These are phyloP conservation scores for Pilaira anomala DNA, from an alignment of 192 early-diverging fungal species.

Conservation along the genomic window DNA sequence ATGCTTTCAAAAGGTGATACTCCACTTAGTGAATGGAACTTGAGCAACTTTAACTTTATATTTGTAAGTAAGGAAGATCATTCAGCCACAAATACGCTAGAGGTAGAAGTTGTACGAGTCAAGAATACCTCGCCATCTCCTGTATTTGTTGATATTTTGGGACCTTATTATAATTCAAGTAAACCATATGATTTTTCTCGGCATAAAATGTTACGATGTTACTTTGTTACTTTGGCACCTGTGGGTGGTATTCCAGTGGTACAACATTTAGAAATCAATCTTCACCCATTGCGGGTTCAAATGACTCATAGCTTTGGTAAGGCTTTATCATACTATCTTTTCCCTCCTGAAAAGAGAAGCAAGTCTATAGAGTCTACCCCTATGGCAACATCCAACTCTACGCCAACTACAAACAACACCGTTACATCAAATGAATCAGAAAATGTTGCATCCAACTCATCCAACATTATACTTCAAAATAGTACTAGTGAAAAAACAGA, in stretches of 20 bases:
- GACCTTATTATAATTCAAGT: slow-evolving; percentile 55
- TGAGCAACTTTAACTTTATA: slow-evolving; percentile 61
- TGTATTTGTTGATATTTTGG: slow-evolving; percentile 57
- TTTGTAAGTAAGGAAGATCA: slow-evolving; percentile 85
- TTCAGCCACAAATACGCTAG: slow-evolving; percentile 66
- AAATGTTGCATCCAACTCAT: background rate
- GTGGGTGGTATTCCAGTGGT: slow-evolving; percentile 91
- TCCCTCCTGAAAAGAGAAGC: slow-evolving; percentile 56
- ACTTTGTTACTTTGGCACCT: slow-evolving; percentile 74
- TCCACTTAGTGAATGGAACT: slow-evolving; percentile 68
- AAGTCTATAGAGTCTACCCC: background rate
- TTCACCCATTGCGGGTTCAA: slow-evolving; percentile 79
- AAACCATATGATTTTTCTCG: slow-evolving; percentile 65
- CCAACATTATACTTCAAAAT: too few relatives aligned
- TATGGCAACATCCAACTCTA: background rate
- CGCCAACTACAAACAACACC: background rate
- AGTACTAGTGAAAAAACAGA: background rate
- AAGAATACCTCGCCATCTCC: slow-evolving; percentile 61
- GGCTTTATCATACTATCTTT: slow-evolving; percentile 76
- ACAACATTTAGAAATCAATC: slow-evolving; percentile 85
- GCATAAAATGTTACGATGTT: slow-evolving; percentile 87
- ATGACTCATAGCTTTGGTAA: slow-evolving; percentile 85
- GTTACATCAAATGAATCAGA: background rate
- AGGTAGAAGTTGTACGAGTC: slow-evolving; percentile 70
- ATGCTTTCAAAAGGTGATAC: slow-evolving; percentile 67